These are phyloP conservation scores for Talaromyces amestolkiae DNA, from an alignment of 2,329 filamentous ascomycete species.

Conservation along the genomic window DNA sequence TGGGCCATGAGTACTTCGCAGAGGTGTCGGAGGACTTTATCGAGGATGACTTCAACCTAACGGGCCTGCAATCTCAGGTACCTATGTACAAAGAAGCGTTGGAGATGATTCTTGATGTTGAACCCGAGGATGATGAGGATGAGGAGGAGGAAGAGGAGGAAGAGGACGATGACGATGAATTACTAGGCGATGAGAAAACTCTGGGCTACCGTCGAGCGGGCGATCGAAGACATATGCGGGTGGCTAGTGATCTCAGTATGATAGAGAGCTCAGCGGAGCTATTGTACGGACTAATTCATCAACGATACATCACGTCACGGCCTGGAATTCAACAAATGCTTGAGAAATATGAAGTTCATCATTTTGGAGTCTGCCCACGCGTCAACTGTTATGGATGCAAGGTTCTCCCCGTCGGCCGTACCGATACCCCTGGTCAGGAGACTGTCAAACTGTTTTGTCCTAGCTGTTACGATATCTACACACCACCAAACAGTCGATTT, in stretches of 20 bases:
- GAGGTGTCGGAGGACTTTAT: conserved; percentile 99
- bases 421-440: conserved; percentile 91
- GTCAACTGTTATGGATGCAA: conserved; percentile 88
- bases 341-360: conserved; percentile 95
- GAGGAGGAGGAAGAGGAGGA: conserved; percentile 67
- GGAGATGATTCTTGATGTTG: conserved; percentile 98
- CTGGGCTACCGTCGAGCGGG: conserved; percentile 49
- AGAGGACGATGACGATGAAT: conserved; percentile 63
- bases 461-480: conserved; percentile 93
- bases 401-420: conserved; percentile 88
- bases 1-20: conserved; percentile 98
- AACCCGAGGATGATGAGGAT: conserved; percentile 80
- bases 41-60: conserved; percentile 99
- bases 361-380: conserved; percentile 94
- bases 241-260: conserved; percentile 88
- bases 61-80: conserved; percentile 89
- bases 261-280: conserved; percentile 98
- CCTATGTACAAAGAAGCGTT: conserved; percentile 98
- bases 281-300: conserved; percentile 96
- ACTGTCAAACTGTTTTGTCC: conserved; percentile 99
- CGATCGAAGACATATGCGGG: conserved; percentile 76
- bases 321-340: conserved; percentile 98
- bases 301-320: conserved; percentile 94
- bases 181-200: conserved; percentile 57
- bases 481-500: conserved; percentile 93